Conservation (phyloP, 2,329 filamentous ascomycete genomes). For the Aspergillus tamarii region DNA sequence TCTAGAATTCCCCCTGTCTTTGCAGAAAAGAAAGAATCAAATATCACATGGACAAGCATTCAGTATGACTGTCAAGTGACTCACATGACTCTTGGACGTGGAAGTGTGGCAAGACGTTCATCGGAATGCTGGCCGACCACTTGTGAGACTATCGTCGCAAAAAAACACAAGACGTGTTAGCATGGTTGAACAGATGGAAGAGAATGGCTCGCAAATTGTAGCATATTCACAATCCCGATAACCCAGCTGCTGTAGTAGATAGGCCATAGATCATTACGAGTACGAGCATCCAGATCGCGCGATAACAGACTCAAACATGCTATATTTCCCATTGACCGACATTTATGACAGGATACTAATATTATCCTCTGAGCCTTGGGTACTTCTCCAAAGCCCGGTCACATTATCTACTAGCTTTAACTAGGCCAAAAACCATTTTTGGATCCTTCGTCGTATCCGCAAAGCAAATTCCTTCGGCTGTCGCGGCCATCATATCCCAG, state of each 20-base stretch:
- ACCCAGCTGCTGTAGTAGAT: not conserved
- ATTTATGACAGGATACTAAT: not conserved
- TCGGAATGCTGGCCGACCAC: not conserved
- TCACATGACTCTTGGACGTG: conserved; percentile 6
- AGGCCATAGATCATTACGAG: not conserved
- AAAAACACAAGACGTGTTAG: not conserved
- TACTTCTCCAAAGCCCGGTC: not conserved
- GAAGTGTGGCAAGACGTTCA: not conserved
- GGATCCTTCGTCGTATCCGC: conserved; percentile 49
- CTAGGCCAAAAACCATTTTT: conserved; percentile 42
- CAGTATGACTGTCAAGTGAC: conserved; percentile 10
- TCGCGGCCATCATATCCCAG: conserved; percentile 51
- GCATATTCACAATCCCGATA: not conserved
- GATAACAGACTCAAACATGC: not conserved
- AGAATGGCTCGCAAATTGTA: not conserved
- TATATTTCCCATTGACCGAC: not conserved
- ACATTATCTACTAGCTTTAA: conserved; percentile 15
- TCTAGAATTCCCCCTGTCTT: conserved; percentile 6
- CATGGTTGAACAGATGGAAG: not conserved
- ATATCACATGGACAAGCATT: conserved; percentile 12
- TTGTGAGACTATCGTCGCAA: not conserved
- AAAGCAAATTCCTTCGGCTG: conserved; percentile 50
- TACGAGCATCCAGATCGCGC: not conserved
- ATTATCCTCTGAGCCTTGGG: not conserved
- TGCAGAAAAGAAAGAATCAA: not conserved